Conservation (phyloP, 495 filamentous ascomycete species). For the Daldinia childiae region DNA sequence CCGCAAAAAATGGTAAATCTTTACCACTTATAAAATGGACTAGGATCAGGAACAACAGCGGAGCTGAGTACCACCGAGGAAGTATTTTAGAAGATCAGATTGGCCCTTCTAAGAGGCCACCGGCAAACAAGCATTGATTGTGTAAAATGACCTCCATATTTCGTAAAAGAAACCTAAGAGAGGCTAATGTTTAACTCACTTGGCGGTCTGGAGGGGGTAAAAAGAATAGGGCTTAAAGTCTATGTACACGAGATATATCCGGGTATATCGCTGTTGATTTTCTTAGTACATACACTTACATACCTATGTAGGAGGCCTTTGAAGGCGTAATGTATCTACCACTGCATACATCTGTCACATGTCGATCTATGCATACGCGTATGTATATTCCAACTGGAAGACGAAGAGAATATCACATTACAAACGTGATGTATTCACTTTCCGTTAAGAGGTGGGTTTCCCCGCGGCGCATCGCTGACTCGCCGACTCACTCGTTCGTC, state of each 20-base stretch:
- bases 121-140: conserved; percentile 37
- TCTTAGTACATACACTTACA: no score
- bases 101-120: conserved; percentile 32
- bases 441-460: conserved; percentile 15
- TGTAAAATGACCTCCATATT: conserved; percentile 22
- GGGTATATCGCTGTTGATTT: no score
- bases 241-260: no score
- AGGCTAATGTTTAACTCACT: not conserved
- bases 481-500: conserved; percentile 16
- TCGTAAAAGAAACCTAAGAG: not conserved
- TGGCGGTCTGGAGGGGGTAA: not conserved
- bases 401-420: not conserved
- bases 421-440: not conserved
- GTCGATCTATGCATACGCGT: not conserved
- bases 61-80: conserved; percentile 40
- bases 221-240: not conserved
- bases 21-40: conserved; percentile 32
- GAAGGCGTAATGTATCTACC: no score
- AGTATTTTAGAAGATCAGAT: conserved; percentile 33
- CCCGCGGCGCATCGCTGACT: conserved; percentile 35
- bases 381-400: not conserved
- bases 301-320: no score
- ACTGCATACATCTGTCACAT: not conserved
- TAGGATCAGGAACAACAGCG: conserved; percentile 27
- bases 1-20: conserved; percentile 41